Conservation (phyloP, 2,329 filamentous ascomycete species). For the Annulohypoxylon truncatum region DNA sequence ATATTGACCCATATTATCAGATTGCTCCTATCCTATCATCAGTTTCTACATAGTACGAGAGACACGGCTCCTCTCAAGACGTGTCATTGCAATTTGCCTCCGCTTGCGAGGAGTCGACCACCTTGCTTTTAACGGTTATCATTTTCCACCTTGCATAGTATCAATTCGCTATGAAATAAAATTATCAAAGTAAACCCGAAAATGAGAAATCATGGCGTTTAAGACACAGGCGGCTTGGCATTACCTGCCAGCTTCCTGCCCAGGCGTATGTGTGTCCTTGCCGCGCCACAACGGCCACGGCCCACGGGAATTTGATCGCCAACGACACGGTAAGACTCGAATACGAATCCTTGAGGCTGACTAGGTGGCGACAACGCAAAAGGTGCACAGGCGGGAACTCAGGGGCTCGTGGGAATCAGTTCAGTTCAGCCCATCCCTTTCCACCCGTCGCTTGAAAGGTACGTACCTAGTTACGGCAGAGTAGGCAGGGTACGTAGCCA, state of each 20-base stretch:
- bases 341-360: slow-evolving; percentile 8
- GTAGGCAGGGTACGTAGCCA: slow-evolving; percentile 7
- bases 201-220: background rate
- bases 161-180: background rate
- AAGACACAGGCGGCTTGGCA: background rate
- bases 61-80: slow-evolving; percentile 7
- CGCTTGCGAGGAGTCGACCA: background rate
- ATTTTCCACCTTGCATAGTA: background rate
- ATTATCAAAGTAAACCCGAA: too few relatives aligned
- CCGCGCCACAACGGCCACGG: background rate
- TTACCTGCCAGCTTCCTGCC: too few relatives aligned
- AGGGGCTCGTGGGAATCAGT: slow-evolving; percentile 22
- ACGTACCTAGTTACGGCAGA: too few relatives aligned
- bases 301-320: background rate
- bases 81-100: background rate
- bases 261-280: too few relatives aligned
- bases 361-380: slow-evolving; percentile 5
- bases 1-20: background rate
- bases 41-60: slow-evolving; percentile 11
- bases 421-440: too few relatives aligned
- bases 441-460: too few relatives aligned
- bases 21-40: slow-evolving; percentile 5
- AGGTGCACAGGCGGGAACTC: slow-evolving; percentile 11
- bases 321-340: slow-evolving; percentile 4
- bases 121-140: background rate